Evolutionary conservation across 1,284 basidiomycete genomes (phyloP).

Genomic region (Melampsora allii-populina): DNA sequence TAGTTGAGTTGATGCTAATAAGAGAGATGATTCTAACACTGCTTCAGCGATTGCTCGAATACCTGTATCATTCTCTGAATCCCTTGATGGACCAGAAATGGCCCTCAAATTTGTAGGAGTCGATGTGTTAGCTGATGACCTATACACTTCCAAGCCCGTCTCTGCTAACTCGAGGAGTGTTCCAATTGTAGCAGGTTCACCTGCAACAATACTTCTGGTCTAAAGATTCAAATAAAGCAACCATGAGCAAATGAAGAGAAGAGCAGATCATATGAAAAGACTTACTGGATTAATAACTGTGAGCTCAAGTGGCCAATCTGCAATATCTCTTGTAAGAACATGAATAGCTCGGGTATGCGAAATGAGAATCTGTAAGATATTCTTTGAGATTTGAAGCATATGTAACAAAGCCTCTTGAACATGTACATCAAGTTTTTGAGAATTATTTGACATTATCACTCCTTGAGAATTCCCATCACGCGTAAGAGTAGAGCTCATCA

Average conservation of each 20-base stretch:
- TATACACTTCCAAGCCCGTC: constrained; percentile 32
- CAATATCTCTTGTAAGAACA: constrained; percentile 29
- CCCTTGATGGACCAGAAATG: constrained; percentile 9
- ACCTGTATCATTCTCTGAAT: not conserved
- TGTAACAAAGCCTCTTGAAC: constrained; percentile 41
- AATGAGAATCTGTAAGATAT: constrained; percentile 35
- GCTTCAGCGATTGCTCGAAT: not conserved
- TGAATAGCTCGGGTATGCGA: constrained; percentile 37
- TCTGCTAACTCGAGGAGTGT: constrained; percentile 39
- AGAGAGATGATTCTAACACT: constrained; percentile 28
- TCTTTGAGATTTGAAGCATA: constrained; percentile 38
- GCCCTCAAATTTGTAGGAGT: not conserved
- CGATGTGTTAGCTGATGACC: constrained; percentile 17
- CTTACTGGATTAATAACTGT: constrained; percentile 39
- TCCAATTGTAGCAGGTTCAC: constrained; percentile 36
- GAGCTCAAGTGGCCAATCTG: constrained; percentile 38
- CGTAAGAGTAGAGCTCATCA: constrained; percentile 21
- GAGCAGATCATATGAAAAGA: not conserved
- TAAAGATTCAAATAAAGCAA: constrained; percentile 3
- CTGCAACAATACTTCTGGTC: constrained; percentile 35
- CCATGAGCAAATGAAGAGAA: not conserved
- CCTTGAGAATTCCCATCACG: constrained; percentile 10
- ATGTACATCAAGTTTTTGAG: constrained; percentile 17
- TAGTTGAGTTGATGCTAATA: constrained; percentile 27
- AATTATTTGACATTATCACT: constrained; percentile 10